Base-by-base conservation (phyloP, 345 rosid genomes). In the Aegle marmelos region DNA sequence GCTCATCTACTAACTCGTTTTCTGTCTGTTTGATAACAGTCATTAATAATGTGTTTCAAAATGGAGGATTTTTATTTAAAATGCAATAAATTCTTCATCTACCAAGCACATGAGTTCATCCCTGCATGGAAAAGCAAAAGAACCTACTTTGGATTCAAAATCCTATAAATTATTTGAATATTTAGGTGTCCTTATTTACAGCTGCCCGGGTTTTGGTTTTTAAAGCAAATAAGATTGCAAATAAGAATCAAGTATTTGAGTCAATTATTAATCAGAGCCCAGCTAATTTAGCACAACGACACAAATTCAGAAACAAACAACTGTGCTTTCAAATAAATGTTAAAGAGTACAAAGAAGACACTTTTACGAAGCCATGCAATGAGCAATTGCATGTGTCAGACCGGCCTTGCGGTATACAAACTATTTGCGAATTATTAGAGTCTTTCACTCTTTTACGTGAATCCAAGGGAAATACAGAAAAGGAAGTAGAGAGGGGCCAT, bases 61-160 rank as follows among this genome's bases (percentile, higher is more conserved):
- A 61, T 37, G 68, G 50, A 39, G 22, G 27, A 39, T 61, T 62
- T 74, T 74, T 74, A 37, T 61, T 25, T 68, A 74, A 24, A 9
- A 39, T 17, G 78, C 81, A 79, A 78, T 86, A 75, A 86, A 78
- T 86, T 69, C 66, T 59, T 33, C 74, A 81, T 76, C 86, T 48
- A 71, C 84, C 83, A 59, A 7, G 80, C 86, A 83, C 86, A 66
- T 81, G 88, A 22, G 30, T 4, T 17, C 34, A 22, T 3, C 28
- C n/a, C 39, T 61, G 75, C 64, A 45, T 45, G 50, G 50, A 1
- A 2, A 57, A 72, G 30, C 58, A 41, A 53, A 14, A 16, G 22
- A 53, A 53, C 22, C 57, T 53, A 17, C 22, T 16, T 53, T 17
- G 7, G 5, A 53, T 17, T 53, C 21, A 16, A 53, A 53, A 48